phyloP scores from a whole-genome alignment of 495 filamentous ascomycete species.

The Penicillium bialowiezense region DNA sequence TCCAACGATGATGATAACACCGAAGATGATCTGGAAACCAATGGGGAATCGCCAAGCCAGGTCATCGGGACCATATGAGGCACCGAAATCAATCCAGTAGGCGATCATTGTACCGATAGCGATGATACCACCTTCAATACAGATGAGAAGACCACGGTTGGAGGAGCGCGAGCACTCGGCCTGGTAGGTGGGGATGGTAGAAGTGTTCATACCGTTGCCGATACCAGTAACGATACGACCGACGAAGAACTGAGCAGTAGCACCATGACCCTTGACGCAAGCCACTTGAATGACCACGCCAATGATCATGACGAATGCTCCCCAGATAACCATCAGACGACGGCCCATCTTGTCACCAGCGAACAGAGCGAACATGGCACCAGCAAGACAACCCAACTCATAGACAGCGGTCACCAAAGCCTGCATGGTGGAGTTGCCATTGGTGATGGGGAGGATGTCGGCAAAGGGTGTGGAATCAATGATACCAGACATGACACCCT shows the following conservation, averaged over 20 bases:
- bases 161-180: slow-evolving; percentile 71
- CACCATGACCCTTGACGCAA: slow-evolving; percentile 41
- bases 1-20: slow-evolving; percentile 58
- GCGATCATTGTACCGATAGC: slow-evolving; percentile 74
- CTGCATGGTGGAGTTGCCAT: slow-evolving; percentile 67
- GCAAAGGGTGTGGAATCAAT: slow-evolving; percentile 72
- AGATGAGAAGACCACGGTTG: slow-evolving; percentile 79
- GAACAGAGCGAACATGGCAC: slow-evolving; percentile 67
- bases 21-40: slow-evolving; percentile 77
- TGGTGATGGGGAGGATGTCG: slow-evolving; percentile 64
- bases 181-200: slow-evolving; percentile 78
- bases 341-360: slow-evolving; percentile 69
- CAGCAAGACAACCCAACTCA: slow-evolving; percentile 71
- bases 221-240: slow-evolving; percentile 72
- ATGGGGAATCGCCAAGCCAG: slow-evolving; percentile 80
- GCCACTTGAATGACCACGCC: slow-evolving; percentile 76
- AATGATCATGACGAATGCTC: slow-evolving; percentile 75
- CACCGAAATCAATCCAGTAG: slow-evolving; percentile 85
- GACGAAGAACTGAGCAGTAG: slow-evolving; percentile 68
- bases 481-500: slow-evolving; percentile 78
- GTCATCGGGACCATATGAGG: slow-evolving; percentile 61
- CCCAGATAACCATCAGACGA: slow-evolving; percentile 56
- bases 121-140: slow-evolving; percentile 77
- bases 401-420: slow-evolving; percentile 82
- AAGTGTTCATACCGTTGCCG: slow-evolving; percentile 77